Conservation (phyloP, 2,329 filamentous ascomycete species). For the Shiraia sp. region DNA sequence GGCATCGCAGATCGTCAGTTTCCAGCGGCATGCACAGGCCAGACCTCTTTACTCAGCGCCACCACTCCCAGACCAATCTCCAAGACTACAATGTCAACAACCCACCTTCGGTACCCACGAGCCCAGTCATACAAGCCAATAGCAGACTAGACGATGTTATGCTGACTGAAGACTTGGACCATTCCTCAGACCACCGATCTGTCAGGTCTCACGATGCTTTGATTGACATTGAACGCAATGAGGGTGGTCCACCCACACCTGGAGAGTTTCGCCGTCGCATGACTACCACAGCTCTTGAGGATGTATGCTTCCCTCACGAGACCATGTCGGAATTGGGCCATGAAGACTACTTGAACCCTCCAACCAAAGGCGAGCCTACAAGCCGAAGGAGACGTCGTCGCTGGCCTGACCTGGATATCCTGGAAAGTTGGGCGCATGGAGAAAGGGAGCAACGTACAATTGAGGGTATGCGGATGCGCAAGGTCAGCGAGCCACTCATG, state of each 20-base stretch:
- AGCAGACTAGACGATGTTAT: constrained; percentile 65
- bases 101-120: constrained; percentile 64
- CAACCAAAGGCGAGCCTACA: constrained; percentile 48
- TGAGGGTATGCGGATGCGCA: constrained; percentile 82
- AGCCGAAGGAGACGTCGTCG: constrained; percentile 58
- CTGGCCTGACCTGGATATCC: constrained; percentile 82
- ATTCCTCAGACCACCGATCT: constrained; percentile 22
- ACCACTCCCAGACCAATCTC: constrained; percentile 36
- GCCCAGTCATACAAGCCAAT: constrained; percentile 58
- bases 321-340: constrained; percentile 79
- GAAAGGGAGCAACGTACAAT: constrained; percentile 83
- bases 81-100: constrained; percentile 66
- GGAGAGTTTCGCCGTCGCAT: constrained; percentile 40
- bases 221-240: constrained; percentile 60
- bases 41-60: constrained; percentile 27
- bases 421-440: constrained; percentile 88
- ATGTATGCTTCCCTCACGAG: constrained; percentile 89
- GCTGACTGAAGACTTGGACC: constrained; percentile 65
- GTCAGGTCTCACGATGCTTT: constrained; percentile 48
- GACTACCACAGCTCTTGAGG: constrained; percentile 70
- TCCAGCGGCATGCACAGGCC: constrained; percentile 36
- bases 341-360: constrained; percentile 65
- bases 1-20: constrained; percentile 36
- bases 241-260: constrained; percentile 41
- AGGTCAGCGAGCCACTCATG: constrained; percentile 89